Percentiles rank a stretch among this genome's conserved stretches.
Evolutionary conservation across 345 rosid species (phyloP).

Genomic region (Psidium guajava): DNA sequence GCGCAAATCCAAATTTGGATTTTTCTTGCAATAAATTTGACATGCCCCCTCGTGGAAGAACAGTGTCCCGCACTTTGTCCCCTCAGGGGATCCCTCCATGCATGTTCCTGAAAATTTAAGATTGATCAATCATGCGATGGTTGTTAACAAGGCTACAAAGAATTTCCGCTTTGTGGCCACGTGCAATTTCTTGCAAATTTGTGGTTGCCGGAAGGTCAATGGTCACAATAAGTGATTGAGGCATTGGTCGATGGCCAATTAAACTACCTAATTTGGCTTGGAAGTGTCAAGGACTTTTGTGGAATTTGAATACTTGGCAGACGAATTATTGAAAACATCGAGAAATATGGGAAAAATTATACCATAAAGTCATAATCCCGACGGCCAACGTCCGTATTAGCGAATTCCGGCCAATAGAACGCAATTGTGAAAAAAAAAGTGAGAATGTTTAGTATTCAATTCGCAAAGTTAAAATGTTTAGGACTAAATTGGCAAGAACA

Average conservation of each 20-base stretch:
- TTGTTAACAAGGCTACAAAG: background rate
- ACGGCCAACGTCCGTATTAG: too few relatives aligned
- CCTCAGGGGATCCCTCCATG: background rate
- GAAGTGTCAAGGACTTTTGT: background rate
- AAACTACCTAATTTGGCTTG: background rate
- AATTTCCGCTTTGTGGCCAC: rapidly evolving
- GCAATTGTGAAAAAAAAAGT: too few relatives aligned
- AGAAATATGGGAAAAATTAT: background rate
- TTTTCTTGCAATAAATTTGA: background rate
- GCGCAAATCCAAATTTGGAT: background rate
- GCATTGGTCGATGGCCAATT: background rate
- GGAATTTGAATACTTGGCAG: background rate
- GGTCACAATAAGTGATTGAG: background rate
- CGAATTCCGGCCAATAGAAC: too few relatives aligned
- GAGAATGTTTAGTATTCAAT: too few relatives aligned
- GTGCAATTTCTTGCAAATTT: background rate
- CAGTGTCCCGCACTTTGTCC: background rate
- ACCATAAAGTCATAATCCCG: too few relatives aligned
- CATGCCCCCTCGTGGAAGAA: background rate
- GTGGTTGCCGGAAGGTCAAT: background rate
- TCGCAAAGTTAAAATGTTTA: too few relatives aligned
- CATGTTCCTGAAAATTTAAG: background rate
- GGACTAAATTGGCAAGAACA: too few relatives aligned
- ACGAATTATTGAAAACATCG: background rate
- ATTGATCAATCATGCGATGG: background rate